A percentile compares a stretch with the other conserved stretches of the same genome.
Evolutionary conservation across 2,329 filamentous ascomycete genomes (phyloP).

Genomic region (Pseudopyrenochaeta lycopersici): DNA sequence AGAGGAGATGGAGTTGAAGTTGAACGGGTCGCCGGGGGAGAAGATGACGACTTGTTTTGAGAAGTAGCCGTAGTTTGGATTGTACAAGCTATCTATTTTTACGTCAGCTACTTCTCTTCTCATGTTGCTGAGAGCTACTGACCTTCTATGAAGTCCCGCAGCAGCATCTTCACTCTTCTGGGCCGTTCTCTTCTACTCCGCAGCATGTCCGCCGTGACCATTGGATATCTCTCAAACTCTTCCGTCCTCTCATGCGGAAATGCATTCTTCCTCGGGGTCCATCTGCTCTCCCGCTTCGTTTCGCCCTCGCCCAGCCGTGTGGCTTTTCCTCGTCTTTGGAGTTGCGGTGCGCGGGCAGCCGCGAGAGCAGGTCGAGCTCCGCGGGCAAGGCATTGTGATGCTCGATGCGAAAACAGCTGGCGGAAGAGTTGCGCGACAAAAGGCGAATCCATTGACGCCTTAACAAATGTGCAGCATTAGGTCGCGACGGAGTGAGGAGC

Average conservation of each 20-base stretch:
- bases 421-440: slow-evolving; percentile 81
- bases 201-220: slow-evolving; percentile 84
- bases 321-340: slow-evolving; percentile 42
- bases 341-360: slow-evolving; percentile 43
- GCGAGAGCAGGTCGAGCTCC: slow-evolving; percentile 49
- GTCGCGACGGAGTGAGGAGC: slow-evolving; percentile 22
- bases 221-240: slow-evolving; percentile 83
- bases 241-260: slow-evolving; percentile 79
- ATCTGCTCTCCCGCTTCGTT: slow-evolving; percentile 71
- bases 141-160: slow-evolving; percentile 98
- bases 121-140: slow-evolving; percentile 9
- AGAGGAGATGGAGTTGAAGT: slow-evolving; percentile 82
- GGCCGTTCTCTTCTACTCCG: slow-evolving; percentile 78
- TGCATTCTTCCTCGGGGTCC: slow-evolving; percentile 84
- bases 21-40: slow-evolving; percentile 87
- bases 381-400: slow-evolving; percentile 63
- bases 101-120: slow-evolving; percentile 13
- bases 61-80: slow-evolving; percentile 94
- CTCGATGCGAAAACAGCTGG: slow-evolving; percentile 81
- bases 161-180: slow-evolving; percentile 91
- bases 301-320: slow-evolving; percentile 39
- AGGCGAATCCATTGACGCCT: slow-evolving; percentile 78
- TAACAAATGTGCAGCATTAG: slow-evolving; percentile 12
- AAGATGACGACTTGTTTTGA: slow-evolving; percentile 97
- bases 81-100: slow-evolving; percentile 83